Conservation (phyloP, 1,284 basidiomycete species). For the Fereydounia khargensis region DNA sequence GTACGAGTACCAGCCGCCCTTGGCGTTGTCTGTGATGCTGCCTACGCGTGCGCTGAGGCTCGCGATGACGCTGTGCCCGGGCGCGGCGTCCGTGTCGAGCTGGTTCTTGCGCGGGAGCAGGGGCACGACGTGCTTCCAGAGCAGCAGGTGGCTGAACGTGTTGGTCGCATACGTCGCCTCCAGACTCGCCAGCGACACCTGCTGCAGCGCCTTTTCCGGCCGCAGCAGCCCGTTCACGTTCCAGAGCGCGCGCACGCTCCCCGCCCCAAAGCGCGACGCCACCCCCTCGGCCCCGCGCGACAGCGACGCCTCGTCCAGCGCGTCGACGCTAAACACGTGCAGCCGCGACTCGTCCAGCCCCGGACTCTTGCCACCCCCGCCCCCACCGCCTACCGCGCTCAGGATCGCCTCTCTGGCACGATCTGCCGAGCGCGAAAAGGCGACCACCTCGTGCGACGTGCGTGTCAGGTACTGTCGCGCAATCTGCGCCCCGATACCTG, state of each 20-base stretch:
- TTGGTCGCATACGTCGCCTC: constrained; percentile 60
- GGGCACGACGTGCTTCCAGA: constrained; percentile 62
- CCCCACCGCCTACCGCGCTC: not conserved
- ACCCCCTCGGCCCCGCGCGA: constrained; percentile 57
- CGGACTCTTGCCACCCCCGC: constrained; percentile 3
- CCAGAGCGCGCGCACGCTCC: constrained; percentile 58
- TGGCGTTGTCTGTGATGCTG: constrained; percentile 66
- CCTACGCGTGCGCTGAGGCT: constrained; percentile 66
- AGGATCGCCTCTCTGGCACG: constrained; percentile 54
- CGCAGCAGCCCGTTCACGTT: constrained; percentile 62
- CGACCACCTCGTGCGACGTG: constrained; percentile 60
- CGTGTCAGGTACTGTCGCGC: constrained; percentile 52
- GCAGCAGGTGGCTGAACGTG: constrained; percentile 61
- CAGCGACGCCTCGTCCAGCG: constrained; percentile 58
- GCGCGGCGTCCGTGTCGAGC: constrained; percentile 42
- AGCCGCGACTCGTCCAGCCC: constrained; percentile 48
- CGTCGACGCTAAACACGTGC: constrained; percentile 59
- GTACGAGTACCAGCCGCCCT: constrained; percentile 72
- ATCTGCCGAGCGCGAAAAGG: constrained; percentile 57
- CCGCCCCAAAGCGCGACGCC: constrained; percentile 57
- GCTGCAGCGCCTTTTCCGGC: constrained; percentile 65
- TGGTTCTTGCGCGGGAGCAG: constrained; percentile 58
- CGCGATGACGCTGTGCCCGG: constrained; percentile 58
- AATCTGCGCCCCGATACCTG: constrained; percentile 41
- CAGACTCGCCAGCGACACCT: constrained; percentile 62